Evolutionary conservation across 305 asterid species (phyloP).

Genomic region (Stenogyne calaminthoides): DNA sequence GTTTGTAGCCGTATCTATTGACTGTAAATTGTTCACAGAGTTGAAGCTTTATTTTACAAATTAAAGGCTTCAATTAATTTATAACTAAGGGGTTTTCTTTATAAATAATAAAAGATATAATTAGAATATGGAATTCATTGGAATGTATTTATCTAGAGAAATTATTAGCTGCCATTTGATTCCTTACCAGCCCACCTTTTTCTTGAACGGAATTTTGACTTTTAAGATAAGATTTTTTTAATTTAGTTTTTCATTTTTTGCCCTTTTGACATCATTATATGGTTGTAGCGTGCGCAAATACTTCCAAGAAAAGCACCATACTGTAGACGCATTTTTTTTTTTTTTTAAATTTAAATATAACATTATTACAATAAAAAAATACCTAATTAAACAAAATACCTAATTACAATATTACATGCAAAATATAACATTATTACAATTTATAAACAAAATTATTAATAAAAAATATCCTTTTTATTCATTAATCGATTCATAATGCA

Average conservation of each 20-base stretch:
- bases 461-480: too few relatives aligned
- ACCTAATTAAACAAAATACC: too few relatives aligned
- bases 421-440: too few relatives aligned
- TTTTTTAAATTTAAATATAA: background rate
- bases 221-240: constrained; percentile 13
- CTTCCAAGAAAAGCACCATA: background rate
- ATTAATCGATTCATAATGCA: too few relatives aligned
- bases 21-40: background rate
- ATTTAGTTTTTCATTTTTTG: background rate
- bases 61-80: background rate
- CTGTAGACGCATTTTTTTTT: background rate
- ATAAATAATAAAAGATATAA: background rate
- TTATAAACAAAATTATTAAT: too few relatives aligned
- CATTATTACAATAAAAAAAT: too few relatives aligned
- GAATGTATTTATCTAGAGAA: background rate
- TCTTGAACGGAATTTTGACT: constrained; percentile 26
- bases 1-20: too few relatives aligned
- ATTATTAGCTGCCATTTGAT: constrained; percentile 17
- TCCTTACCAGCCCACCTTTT: constrained; percentile 16
- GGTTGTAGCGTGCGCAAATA: constrained; percentile 19
- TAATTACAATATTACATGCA: too few relatives aligned
- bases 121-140: constrained; percentile 1
- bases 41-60: background rate
- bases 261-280: constrained; percentile 18
- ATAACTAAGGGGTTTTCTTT: too few relatives aligned